Conservation (phyloP, 2,329 filamentous ascomycete species). For the Epichloe coenophiala region DNA sequence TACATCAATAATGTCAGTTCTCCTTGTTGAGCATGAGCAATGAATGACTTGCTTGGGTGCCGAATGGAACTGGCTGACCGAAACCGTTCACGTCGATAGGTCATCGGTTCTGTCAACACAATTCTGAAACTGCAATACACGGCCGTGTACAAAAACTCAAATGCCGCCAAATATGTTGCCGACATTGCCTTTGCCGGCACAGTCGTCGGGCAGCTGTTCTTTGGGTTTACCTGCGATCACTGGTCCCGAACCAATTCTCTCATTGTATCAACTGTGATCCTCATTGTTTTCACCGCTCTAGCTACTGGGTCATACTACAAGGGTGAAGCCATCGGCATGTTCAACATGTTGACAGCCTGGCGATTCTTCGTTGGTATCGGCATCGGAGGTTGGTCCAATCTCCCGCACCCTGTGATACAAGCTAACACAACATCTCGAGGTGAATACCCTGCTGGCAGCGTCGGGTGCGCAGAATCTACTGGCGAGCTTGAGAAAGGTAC, state of each 20-base stretch:
- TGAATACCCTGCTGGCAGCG: constrained; percentile 72
- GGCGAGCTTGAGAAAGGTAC: constrained; percentile 69
- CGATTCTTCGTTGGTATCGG: constrained; percentile 71
- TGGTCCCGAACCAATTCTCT: constrained; percentile 77
- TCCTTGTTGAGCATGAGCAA: too few species aligned
- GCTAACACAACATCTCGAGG: constrained; percentile 19
- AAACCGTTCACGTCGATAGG: constrained; percentile 29
- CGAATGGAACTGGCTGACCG: neutral
- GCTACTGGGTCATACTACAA: constrained; percentile 63
- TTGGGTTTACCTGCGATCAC: constrained; percentile 70
- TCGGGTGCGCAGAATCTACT: constrained; percentile 63
- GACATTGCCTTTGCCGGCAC: constrained; percentile 81
- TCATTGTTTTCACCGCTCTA: constrained; percentile 75
- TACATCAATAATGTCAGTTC: constrained; percentile 68
- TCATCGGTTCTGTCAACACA: constrained; percentile 80
- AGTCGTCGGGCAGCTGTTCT: constrained; percentile 66
- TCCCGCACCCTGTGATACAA: constrained; percentile 33
- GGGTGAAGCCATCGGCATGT: constrained; percentile 55
- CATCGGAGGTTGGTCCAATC: constrained; percentile 45
- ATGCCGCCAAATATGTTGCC: constrained; percentile 59
- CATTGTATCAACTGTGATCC: constrained; percentile 65
- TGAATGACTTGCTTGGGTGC: neutral
- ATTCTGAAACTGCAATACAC: constrained; percentile 58
- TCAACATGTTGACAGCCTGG: constrained; percentile 66
- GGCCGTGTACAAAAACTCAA: constrained; percentile 51